Evolutionary conservation across 2,329 filamentous ascomycete genomes (phyloP).

Genomic region (Diaporthe citrichinensis): DNA sequence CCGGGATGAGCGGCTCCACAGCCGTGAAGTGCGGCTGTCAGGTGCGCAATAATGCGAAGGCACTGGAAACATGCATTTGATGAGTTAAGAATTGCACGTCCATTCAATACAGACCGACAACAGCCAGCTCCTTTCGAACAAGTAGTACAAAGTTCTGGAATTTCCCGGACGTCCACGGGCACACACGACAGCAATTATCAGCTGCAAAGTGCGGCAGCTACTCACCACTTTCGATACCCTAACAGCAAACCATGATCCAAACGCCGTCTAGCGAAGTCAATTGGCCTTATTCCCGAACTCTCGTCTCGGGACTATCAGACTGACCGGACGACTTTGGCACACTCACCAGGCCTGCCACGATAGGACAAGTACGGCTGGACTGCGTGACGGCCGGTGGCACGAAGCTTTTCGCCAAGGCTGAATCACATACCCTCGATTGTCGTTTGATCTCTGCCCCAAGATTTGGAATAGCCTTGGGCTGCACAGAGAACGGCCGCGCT

Average conservation of each 20-base stretch:
- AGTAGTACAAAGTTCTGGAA: background rate
- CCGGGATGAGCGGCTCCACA: background rate
- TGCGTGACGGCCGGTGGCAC: background rate
- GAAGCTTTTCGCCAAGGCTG: conserved; percentile 19
- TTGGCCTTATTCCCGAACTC: background rate
- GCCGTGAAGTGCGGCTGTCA: background rate
- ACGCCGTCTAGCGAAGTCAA: background rate
- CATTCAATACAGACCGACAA: too few relatives aligned
- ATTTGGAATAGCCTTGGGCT: conserved; percentile 14
- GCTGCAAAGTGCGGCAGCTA: background rate
- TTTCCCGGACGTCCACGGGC: background rate
- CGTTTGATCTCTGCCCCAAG: conserved; percentile 22
- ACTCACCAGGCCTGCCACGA: background rate
- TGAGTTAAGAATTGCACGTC: too few relatives aligned
- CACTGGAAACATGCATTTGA: background rate
- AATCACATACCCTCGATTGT: background rate
- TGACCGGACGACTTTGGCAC: background rate
- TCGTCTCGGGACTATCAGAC: too few relatives aligned
- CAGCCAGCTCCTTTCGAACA: too few relatives aligned
- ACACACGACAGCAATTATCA: background rate
- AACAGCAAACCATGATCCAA: background rate
- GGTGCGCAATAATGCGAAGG: background rate
- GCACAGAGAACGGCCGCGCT: background rate
- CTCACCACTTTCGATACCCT: background rate
- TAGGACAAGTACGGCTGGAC: background rate